phyloP scores from a whole-genome alignment of 106 monocot genomes.

The Dactylorhiza incarnata region DNA sequence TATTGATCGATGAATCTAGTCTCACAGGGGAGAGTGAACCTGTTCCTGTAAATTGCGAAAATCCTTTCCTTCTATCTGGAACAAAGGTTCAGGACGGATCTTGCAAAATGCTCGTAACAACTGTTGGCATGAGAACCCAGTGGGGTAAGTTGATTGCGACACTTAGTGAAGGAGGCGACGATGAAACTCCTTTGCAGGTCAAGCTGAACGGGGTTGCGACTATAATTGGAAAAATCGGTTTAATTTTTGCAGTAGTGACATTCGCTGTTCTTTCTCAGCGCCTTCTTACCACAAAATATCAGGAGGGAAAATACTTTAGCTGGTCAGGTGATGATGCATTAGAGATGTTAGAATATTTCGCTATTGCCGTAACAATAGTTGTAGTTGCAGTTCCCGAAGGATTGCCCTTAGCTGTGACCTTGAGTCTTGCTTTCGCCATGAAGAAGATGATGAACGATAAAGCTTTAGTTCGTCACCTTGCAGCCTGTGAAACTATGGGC shows the following conservation, averaged over 20 bases:
- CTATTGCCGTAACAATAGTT: slow-evolving; percentile 20
- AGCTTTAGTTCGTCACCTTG: slow-evolving; percentile 16
- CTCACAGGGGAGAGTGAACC: slow-evolving; percentile 22
- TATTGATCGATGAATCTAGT: slow-evolving; percentile 23
- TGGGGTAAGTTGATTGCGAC: slow-evolving; percentile 23
- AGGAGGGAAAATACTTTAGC: not conserved
- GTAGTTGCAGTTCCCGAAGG: slow-evolving; percentile 29
- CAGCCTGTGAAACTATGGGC: slow-evolving; percentile 28
- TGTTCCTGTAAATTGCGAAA: slow-evolving; percentile 4
- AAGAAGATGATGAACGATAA: slow-evolving; percentile 29
- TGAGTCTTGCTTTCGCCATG: slow-evolving; percentile 25
- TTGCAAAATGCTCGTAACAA: slow-evolving; percentile 23
- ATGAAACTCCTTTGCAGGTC: slow-evolving; percentile 26
- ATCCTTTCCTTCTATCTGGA: slow-evolving; percentile 22
- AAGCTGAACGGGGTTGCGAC: slow-evolving; percentile 24
- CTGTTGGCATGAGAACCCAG: slow-evolving; percentile 28
- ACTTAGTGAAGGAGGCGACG: slow-evolving; percentile 15
- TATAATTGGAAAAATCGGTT: slow-evolving; percentile 18
- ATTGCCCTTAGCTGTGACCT: slow-evolving; percentile 24
- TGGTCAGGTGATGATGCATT: slow-evolving; percentile 26
- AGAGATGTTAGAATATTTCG: slow-evolving; percentile 15
- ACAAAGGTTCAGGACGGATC: slow-evolving; percentile 24
- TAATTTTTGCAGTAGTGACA: slow-evolving; percentile 14
- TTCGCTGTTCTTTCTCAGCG: slow-evolving; percentile 13
- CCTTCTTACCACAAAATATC: not conserved